Evolutionary conservation across 768 basidiomycete genomes (phyloP).

Genomic region (Panellus pusillus): DNA sequence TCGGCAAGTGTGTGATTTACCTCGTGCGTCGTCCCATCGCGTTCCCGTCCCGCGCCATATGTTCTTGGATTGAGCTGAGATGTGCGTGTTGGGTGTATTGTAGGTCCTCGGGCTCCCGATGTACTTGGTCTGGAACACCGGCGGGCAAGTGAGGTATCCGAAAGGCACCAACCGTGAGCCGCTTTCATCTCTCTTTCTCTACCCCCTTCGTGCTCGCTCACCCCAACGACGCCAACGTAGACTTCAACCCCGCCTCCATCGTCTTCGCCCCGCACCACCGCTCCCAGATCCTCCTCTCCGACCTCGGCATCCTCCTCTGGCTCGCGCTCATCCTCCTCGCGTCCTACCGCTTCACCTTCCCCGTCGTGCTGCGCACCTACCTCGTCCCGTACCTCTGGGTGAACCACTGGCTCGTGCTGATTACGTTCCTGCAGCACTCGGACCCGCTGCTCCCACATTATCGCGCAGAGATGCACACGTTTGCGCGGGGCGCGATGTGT

Average conservation of each 20-base stretch:
- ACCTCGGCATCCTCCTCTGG: slow-evolving; percentile 80
- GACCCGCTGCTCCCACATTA: slow-evolving; percentile 60
- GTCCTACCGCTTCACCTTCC: slow-evolving; percentile 62
- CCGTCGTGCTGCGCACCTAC: slow-evolving; percentile 75
- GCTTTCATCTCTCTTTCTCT: background rate
- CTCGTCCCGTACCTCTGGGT: slow-evolving; percentile 85
- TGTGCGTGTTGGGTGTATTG: too few species aligned
- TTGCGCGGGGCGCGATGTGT: slow-evolving; percentile 55
- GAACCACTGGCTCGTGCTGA: slow-evolving; percentile 38
- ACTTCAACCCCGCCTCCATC: slow-evolving; percentile 78
- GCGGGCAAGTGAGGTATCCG: slow-evolving; percentile 84
- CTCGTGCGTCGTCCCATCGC: too few species aligned
- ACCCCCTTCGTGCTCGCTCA: background rate
- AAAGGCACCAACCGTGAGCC: slow-evolving; percentile 73
- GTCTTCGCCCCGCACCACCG: slow-evolving; percentile 84
- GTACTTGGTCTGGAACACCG: slow-evolving; percentile 83
- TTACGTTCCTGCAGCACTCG: slow-evolving; percentile 65
- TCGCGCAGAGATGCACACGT: slow-evolving; percentile 49
- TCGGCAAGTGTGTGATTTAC: slow-evolving; percentile 52
- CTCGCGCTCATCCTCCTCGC: slow-evolving; percentile 54
- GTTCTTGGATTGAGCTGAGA: too few species aligned
- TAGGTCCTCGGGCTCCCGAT: slow-evolving; percentile 83
- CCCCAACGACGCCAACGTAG: slow-evolving; percentile 32
- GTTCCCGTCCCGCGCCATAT: too few species aligned
- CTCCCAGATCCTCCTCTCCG: slow-evolving; percentile 75